A percentile compares a stretch with the other conserved stretches of the same genome.
These are phyloP conservation scores for Tricholoma sp. DNA, from an alignment of 768 basidiomycete genomes.

Conservation along the genomic window DNA sequence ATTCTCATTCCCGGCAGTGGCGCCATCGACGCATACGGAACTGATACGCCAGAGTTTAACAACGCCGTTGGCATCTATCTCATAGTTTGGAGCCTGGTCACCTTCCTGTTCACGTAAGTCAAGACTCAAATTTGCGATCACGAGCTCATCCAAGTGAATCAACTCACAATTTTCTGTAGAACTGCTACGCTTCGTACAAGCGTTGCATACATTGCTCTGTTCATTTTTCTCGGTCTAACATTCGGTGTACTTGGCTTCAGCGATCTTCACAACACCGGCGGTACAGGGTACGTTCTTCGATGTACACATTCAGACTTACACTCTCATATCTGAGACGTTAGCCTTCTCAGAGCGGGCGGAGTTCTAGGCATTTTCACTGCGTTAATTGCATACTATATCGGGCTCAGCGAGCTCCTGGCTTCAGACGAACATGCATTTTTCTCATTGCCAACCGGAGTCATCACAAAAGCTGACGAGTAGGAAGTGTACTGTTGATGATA, in stretches of 20 bases:
- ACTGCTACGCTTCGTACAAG: conserved; percentile 34
- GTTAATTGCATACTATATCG: conserved; percentile 44
- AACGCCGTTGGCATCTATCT: conserved; percentile 71
- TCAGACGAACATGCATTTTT: conserved; percentile 33
- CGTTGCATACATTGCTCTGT: conserved; percentile 33
- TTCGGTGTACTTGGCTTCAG: conserved; percentile 38
- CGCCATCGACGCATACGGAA: conserved; percentile 46
- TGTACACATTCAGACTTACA: neutral
- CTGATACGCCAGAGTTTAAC: conserved; percentile 29
- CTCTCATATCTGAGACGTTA: conserved; percentile 5
- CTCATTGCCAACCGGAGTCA: conserved; percentile 33
- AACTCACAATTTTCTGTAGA: conserved; percentile 16
- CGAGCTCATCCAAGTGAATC: neutral
- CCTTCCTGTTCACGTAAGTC: conserved; percentile 61
- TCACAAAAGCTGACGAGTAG: neutral
- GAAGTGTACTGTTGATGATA: neutral
- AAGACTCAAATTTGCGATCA: neutral
- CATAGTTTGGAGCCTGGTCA: conserved; percentile 67
- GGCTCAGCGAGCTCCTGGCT: conserved; percentile 37
- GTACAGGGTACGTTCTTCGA: neutral
- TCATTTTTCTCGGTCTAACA: conserved; percentile 32
- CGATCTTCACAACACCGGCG: conserved; percentile 22
- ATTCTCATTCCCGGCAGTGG: conserved; percentile 71
- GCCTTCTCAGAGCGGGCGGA: conserved; percentile 39
- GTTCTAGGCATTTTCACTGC: conserved; percentile 39